Conservation (phyloP, 768 basidiomycete species). For the Panaeolus cyanescens region DNA sequence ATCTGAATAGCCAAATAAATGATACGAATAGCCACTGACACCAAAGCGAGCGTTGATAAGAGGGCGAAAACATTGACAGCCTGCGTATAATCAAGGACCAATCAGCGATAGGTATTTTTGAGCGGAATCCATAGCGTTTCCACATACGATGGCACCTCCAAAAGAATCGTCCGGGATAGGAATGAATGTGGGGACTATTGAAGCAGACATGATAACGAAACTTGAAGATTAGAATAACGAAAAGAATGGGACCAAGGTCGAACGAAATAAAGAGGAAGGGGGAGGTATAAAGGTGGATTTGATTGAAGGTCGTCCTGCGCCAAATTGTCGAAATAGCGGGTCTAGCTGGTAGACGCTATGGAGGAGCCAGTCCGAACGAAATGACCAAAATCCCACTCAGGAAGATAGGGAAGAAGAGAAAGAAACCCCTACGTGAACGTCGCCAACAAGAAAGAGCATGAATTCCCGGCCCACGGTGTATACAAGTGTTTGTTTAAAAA, state of each 20-base stretch:
- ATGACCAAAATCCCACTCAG: slow-evolving; percentile 17
- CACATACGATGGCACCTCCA: slow-evolving; percentile 40
- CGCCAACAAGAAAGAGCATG: neutral
- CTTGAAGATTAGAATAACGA: neutral
- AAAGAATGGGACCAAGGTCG: slow-evolving; percentile 4
- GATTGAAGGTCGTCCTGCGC: slow-evolving; percentile 41
- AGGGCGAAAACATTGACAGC: slow-evolving; percentile 55
- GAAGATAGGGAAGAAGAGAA: slow-evolving; percentile 11
- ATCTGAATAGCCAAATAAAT: slow-evolving; percentile 46
- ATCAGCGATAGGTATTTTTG: neutral
- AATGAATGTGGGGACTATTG: slow-evolving; percentile 4
- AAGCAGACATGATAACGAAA: slow-evolving; percentile 17
- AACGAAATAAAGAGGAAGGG: slow-evolving; percentile 17
- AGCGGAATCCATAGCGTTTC: neutral
- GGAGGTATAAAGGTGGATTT: slow-evolving; percentile 9
- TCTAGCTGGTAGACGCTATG: slow-evolving; percentile 27
- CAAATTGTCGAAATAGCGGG: slow-evolving; percentile 23
- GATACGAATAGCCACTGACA: slow-evolving; percentile 49
- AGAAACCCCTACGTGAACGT: neutral
- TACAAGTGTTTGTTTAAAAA: slow-evolving; percentile 16
- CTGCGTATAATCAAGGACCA: slow-evolving; percentile 22
- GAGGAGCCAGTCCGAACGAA: slow-evolving; percentile 36
- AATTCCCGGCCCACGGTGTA: slow-evolving; percentile 9
- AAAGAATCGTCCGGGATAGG: slow-evolving; percentile 30
- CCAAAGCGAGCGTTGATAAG: slow-evolving; percentile 53